Base-by-base conservation (phyloP, 2,329 filamentous ascomycete genomes). In the Monosporascus sp. region DNA sequence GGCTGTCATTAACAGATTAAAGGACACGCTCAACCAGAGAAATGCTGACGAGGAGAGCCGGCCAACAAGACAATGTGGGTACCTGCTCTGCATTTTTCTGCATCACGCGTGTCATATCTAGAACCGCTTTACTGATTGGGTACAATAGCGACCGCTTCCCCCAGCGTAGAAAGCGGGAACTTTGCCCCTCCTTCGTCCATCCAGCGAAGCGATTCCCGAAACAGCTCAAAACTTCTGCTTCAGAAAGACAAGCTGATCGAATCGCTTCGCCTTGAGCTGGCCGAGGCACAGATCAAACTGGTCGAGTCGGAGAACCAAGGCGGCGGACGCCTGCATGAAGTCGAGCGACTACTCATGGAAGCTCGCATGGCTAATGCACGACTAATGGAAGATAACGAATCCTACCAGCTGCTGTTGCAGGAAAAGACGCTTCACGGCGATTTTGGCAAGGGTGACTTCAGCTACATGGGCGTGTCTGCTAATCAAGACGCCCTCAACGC, bases 191-290 rank as follows among this genome's bases (percentile, higher is more conserved):
- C 90, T 1, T 88, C 88, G 17, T 90, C 90, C 4, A 73, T 96
- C 51, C 86, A 93, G 63, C 87, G 90, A 59, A 96, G 90, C 77
- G 89, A 95, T 64, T 96, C 91, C 36, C 83, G 88, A 58, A 95
- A 89, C 69, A 93, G 88, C 71, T 95, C 91, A 15, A 95, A 93
- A 70, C 78, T 96, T 50, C 81, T 97, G 49, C 80, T 95, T 62
- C 92, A 97, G 70, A 99, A 97, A 71, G 94, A 99, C 73, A 94
- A 95, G 73, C 78, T 97, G 54, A 97, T 99, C 62, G 93, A 97
- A 70, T 90, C 88, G 11, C 78, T 99, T 57, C 84, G 93, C 53
- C 81, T 97, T 25, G 94, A 99, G 70, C 81, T 99, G 48, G 93
- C 94, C 44, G 94, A 97, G 71, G 87, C 90, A 22, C 92, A 97